Evolutionary conservation across 2,329 filamentous ascomycete species (phyloP).

Genomic region (Colletotrichum navitas): DNA sequence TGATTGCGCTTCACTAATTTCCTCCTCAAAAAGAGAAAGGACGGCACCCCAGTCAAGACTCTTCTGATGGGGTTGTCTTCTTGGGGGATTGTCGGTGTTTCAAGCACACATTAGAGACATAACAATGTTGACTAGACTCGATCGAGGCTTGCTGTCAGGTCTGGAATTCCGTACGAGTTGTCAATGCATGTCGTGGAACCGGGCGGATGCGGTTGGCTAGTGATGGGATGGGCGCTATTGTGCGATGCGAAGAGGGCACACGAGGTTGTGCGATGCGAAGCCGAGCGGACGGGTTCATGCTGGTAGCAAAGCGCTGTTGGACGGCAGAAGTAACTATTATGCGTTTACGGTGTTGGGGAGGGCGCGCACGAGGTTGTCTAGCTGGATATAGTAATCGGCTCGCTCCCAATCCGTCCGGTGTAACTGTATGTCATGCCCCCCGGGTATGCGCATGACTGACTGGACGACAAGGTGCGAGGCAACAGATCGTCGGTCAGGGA

Average conservation of each 20-base stretch:
- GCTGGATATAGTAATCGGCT: constrained; percentile 27
- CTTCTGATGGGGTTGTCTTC: not conserved
- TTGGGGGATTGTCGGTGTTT: not conserved
- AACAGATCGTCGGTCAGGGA: not conserved
- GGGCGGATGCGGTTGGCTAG: constrained; percentile 11
- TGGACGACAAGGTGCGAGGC: not conserved
- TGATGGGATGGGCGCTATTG: not conserved
- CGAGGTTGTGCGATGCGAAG: not conserved
- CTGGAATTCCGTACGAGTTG: constrained; percentile 26
- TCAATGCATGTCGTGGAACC: constrained; percentile 28
- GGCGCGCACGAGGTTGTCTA: not conserved
- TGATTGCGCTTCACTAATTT: not conserved
- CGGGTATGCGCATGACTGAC: not conserved
- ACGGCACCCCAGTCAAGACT: not conserved
- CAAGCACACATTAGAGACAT: not conserved
- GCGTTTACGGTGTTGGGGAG: not conserved
- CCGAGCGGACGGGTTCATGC: not conserved
- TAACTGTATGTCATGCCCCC: not conserved
- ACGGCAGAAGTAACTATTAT: not conserved
- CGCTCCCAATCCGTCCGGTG: constrained; percentile 4
- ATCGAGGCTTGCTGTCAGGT: constrained; percentile 1
- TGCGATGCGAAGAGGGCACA: not conserved
- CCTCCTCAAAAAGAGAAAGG: not conserved
- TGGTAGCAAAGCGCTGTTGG: not conserved
- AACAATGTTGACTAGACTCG: not conserved